Evolutionary conservation across 78 protist species (phyloP).

Genomic region (Monocercomonoides exilis): DNA sequence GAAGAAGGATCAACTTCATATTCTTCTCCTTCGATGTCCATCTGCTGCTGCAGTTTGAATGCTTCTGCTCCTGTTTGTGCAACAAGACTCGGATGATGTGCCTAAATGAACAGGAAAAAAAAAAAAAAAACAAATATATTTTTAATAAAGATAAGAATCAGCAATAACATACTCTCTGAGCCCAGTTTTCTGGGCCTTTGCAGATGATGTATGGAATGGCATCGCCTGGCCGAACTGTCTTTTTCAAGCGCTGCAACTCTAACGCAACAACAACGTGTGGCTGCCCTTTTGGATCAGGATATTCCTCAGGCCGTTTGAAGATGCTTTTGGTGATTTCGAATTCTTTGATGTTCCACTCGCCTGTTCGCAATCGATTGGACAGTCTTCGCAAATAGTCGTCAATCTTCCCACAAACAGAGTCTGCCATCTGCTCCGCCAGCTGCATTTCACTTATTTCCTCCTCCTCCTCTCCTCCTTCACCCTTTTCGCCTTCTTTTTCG

Average conservation of each 20-base stretch:
- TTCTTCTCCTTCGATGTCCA: not conserved
- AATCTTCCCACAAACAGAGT: not conserved
- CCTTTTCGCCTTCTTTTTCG: constrained; percentile 20
- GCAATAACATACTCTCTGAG: not conserved
- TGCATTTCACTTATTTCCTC: not conserved
- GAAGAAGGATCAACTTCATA: constrained; percentile 7
- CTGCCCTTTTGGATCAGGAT: constrained; percentile 72
- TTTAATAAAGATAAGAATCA: not conserved
- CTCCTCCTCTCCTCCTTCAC: not conserved
- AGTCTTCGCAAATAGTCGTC: constrained; percentile 21
- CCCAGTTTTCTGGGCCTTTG: not conserved
- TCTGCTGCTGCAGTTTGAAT: not conserved
- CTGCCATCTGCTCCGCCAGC: not conserved
- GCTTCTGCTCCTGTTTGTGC: not conserved
- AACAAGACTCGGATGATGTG: constrained; percentile 12
- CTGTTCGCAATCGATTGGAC: constrained; percentile 13
- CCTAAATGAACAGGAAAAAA: not conserved
- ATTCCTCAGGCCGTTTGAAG: constrained; percentile 71
- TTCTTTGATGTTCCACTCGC: not conserved
- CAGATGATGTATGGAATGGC: constrained; percentile 68
- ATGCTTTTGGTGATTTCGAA: constrained; percentile 61
- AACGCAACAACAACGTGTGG: constrained; percentile 91
- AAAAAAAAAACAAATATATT: not conserved
- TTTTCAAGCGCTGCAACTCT: constrained; percentile 70
- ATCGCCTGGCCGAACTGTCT: not conserved